Base-by-base conservation (phyloP, 345 rosid species). In the Populus pruinosa region DNA sequence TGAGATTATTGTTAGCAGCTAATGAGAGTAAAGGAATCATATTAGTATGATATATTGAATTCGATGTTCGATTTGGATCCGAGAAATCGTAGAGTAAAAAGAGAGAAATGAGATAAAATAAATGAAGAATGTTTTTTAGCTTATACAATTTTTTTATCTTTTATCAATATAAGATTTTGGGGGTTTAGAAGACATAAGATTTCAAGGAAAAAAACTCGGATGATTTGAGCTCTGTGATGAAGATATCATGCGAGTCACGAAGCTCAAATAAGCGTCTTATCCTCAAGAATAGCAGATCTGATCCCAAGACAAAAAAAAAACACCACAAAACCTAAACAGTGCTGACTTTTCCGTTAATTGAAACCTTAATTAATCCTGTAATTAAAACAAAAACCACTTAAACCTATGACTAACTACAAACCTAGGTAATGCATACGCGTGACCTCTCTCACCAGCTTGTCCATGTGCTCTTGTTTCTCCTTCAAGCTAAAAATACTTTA, bases 371-470 rank as follows among this genome's bases (percentile, higher is more conserved):
- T 23, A 59, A 59, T 59, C 5, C 64, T 59, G 64, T 59, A 21
- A 17, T 67, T 67, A 20, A 11, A 67, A 38, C n/a, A 36, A 68
- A 68, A 39, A 68, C 17, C 43, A 16, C 8, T 12, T 70, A n/a
- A 21, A 47, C 27, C 12, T 12, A 23, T 14, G 35, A 23, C 25
- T 2, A 23, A 62, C 13, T 13, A 2, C 20, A 27, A 3, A 29
- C 41, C 39, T 33, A 14, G 36, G 69, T 33, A 35, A 73, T 23
- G 17, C 38, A 44, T 49, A 50, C 36, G 71, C 66, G 44, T 76
- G 78, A 44, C 78, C 23, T 72, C 66, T 8, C 25, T 76, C 39
- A 53, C 67, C 73, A 61, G 69, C 33, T 56, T 44, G 56, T 59
- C 61, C 75, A 71, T 35, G 63, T 47, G 75, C 70, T 55, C 61